Base-by-base conservation (phyloP, 805 yeast species). In the Metschnikowia koreensis region DNA sequence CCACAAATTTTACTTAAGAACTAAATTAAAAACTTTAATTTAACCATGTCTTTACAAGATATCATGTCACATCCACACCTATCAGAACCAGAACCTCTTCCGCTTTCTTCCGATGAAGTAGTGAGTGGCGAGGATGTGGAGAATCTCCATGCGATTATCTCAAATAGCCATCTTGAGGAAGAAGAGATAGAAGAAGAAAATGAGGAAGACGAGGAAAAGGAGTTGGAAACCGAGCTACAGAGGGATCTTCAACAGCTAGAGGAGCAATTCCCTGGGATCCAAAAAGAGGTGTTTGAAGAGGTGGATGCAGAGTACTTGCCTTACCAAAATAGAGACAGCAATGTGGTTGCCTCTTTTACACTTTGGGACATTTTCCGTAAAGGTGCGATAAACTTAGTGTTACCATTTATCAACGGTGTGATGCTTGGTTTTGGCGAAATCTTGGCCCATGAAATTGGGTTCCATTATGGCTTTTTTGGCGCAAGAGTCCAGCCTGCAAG, bases 341-440 rank as follows among this genome's bases (percentile, higher is more conserved):
- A 44, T 41, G 38, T 37, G 4, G 47, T 52, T 11, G 27, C 54
- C 37, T 31, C 57, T 7, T 61, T 61, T 47, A 62, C 63, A 63
- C 64, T 72, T 7, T 73, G 76, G 75, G 65, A 65, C 6, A 68
- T 80, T 38, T 41, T 79, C 27, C 68, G 73, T 39, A 74, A 77
- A n/a, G 70, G 86, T 22, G 79, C 91, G 1, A 82, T 93, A 56
- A 93, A 93, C 60, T 69, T 93, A 59, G 65, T 91, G 1, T 70
- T 93, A 43, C 98, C 98, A 2, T 91, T 93, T 62, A 75, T 93
- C 59, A 93, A 93, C 62, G 98, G 98, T 8, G 74, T 93, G 69
- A 92, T 92, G 97, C 79, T 93, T 46, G 98, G 98, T 0, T 90
- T 93, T 66, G 98, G 98, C 1, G 98, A 93, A 72, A 84, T 93